phyloP scores from a whole-genome alignment of 257 asterid species.

The Mitragyna speciosa region DNA sequence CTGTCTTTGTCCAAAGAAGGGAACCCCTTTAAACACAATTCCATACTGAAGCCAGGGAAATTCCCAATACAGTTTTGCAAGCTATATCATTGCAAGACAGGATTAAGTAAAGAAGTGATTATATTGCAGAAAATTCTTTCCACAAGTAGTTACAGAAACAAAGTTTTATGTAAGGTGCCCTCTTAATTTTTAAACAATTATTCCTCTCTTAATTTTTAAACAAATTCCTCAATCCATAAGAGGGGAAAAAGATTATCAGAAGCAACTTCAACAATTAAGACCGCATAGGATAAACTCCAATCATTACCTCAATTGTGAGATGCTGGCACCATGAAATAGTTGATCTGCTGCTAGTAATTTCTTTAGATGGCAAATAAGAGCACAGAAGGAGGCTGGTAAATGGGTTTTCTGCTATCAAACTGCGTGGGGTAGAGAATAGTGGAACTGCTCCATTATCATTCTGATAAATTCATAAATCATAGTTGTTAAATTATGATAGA shows the following conservation, averaged over 20 bases:
- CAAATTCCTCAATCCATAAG: not conserved
- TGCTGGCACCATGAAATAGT: slow-evolving; percentile 68
- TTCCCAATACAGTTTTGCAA: not conserved
- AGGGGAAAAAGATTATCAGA: not conserved
- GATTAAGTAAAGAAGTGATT: not conserved
- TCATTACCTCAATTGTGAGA: slow-evolving; percentile 74
- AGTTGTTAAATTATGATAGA: slow-evolving; percentile 23
- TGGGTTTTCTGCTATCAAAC: slow-evolving; percentile 79
- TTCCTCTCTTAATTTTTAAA: not conserved
- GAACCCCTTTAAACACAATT: not conserved
- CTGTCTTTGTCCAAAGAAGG: not conserved
- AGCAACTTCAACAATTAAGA: not conserved
- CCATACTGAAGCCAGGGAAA: not conserved
- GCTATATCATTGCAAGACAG: not conserved
- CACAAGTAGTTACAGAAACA: not conserved
- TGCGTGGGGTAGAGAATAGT: slow-evolving; percentile 77
- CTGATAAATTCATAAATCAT: slow-evolving; percentile 49
- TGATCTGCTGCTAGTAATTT: slow-evolving; percentile 32
- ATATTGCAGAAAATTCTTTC: not conserved
- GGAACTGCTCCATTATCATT: slow-evolving; percentile 74
- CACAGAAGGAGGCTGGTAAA: slow-evolving; percentile 83
- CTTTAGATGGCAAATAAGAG: slow-evolving; percentile 51
- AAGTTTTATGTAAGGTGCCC: not conserved
- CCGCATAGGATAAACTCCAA: not conserved
- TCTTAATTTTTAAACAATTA: not conserved